These are phyloP conservation scores for Thymus quinquecostatus DNA, from an alignment of 257 asterid genomes.

Conservation along the genomic window DNA sequence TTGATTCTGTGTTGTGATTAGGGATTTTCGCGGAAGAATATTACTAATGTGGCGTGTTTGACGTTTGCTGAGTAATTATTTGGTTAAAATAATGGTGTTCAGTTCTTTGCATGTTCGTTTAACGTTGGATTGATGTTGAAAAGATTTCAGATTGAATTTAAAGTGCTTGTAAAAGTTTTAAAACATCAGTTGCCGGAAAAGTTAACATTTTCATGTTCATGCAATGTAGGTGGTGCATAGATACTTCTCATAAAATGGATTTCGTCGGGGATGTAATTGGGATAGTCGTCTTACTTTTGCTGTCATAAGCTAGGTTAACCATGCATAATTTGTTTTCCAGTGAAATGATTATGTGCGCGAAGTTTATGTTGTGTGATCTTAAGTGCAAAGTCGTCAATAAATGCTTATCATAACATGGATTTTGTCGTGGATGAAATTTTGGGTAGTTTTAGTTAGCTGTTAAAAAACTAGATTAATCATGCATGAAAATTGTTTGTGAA, in stretches of 20 bases:
- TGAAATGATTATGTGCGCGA: too few species aligned
- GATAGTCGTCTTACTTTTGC: not conserved
- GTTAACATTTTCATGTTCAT: constrained; percentile 15
- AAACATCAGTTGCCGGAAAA: not conserved
- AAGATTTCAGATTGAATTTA: constrained; percentile 2
- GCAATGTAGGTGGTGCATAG: constrained; percentile 11
- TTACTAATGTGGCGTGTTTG: constrained; percentile 1
- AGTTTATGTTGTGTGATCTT: too few species aligned
- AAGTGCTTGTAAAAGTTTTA: constrained; percentile 11
- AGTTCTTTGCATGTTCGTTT: constrained; percentile 11
- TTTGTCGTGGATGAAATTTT: too few species aligned
- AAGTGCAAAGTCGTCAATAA: too few species aligned
- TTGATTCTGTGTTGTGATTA: constrained; percentile 17
- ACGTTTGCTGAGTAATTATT: constrained; percentile 3
- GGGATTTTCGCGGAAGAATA: constrained; percentile 27
- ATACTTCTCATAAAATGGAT: not conserved
- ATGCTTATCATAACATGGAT: too few species aligned
- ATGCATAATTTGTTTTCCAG: too few species aligned
- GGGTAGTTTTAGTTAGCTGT: too few species aligned
- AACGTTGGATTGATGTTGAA: constrained; percentile 5
- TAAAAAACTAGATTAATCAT: too few species aligned
- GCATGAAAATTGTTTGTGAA: too few species aligned
- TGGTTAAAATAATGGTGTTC: constrained; percentile 17
- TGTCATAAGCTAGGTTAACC: not conserved
- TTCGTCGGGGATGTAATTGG: not conserved